These are phyloP conservation scores for Pezicula neosporulosa DNA, from an alignment of 2,329 filamentous ascomycete species.

Conservation along the genomic window DNA sequence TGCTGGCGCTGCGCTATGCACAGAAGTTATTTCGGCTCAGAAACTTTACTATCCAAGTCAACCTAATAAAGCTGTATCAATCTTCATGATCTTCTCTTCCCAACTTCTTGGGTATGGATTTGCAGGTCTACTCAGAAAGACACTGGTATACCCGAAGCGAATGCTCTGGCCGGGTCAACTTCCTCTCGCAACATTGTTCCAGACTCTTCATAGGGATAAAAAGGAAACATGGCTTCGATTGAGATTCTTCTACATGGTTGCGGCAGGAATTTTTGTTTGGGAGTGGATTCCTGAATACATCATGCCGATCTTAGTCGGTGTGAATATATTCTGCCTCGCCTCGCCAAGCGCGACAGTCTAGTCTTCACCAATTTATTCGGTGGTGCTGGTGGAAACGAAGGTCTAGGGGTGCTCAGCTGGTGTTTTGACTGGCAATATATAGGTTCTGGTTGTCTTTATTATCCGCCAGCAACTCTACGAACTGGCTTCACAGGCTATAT, in stretches of 20 bases:
- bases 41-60: conserved; percentile 37
- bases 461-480: too few relatives aligned
- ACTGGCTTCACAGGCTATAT: conserved; percentile 21
- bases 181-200: conserved; percentile 31
- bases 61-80: conserved; percentile 49
- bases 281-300: conserved; percentile 44
- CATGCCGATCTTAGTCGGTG: too few relatives aligned
- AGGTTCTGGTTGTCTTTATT: not conserved
- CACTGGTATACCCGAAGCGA: conserved; percentile 39
- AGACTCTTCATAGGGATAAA: conserved; percentile 34
- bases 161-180: conserved; percentile 31
- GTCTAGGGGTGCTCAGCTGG: conserved; percentile 33
- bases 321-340: too few relatives aligned
- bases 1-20: conserved; percentile 48
- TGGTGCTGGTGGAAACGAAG: conserved; percentile 38
- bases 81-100: conserved; percentile 56
- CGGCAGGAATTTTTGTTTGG: conserved; percentile 37
- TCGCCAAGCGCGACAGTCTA: conserved; percentile 20
- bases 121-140: conserved; percentile 54
- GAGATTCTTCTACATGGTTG: too few relatives aligned
- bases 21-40: conserved; percentile 41
- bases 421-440: conserved; percentile 40
- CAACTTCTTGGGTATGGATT: conserved; percentile 62
- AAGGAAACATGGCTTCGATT: conserved; percentile 28
- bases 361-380: conserved; percentile 44